Conservation (phyloP, 176 grass and related monocot genomes). For the Phragmites australis region DNA sequence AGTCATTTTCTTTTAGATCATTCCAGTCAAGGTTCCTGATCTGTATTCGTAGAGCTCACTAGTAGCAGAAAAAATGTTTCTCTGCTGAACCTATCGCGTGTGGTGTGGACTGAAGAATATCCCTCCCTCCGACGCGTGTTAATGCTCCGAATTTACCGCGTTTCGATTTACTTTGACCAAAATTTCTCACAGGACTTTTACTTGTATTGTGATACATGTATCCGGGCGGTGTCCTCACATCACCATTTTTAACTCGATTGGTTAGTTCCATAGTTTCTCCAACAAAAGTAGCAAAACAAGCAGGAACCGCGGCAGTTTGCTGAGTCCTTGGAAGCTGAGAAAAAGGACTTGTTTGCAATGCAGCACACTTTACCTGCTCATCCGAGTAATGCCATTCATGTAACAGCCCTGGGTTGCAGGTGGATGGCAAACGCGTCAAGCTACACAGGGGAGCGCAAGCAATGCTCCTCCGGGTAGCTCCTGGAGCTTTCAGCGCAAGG, state of each 20-base stretch:
- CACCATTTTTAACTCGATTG: background rate
- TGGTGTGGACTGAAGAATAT: background rate
- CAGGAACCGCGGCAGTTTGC: no score
- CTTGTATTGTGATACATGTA: background rate
- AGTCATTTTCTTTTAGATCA: background rate
- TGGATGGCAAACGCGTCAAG: no score
- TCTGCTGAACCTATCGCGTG: background rate
- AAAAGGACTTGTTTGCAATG: no score
- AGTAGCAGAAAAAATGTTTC: background rate
- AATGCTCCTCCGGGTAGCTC: no score
- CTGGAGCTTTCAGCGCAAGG: no score
- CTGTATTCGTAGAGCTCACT: background rate
- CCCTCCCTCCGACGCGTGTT: background rate
- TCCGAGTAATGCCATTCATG: no score
- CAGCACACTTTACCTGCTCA: no score
- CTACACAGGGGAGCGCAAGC: no score
- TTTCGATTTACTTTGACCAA: conserved; percentile 2
- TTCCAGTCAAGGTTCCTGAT: background rate
- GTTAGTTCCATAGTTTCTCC: background rate
- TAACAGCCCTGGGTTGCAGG: no score
- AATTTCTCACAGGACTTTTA: background rate
- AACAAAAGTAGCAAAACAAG: no score
- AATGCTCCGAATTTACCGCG: background rate
- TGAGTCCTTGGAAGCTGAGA: no score
- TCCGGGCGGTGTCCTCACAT: background rate